A percentile compares a stretch with the other conserved stretches of the same genome.
Evolutionary conservation across 2,329 filamentous ascomycete genomes (phyloP).

Genomic region (Microcera coccophila): DNA sequence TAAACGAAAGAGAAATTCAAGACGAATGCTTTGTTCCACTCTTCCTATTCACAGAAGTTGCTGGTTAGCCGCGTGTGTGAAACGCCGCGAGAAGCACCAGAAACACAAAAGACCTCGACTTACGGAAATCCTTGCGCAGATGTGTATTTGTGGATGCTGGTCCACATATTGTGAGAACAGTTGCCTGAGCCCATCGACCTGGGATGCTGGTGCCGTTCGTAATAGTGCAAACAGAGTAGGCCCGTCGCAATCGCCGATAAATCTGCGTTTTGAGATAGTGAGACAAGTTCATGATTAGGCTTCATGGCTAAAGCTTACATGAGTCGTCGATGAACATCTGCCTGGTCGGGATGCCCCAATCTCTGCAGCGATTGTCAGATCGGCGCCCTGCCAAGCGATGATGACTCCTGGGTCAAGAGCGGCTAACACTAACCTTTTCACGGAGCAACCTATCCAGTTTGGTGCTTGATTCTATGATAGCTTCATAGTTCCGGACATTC

Average conservation of each 20-base stretch:
- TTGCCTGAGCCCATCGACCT: conserved; percentile 2
- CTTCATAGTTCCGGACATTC: neutral
- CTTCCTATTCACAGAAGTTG: too few species aligned
- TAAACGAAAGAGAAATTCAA: conserved; percentile 11
- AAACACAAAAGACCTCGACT: too few species aligned
- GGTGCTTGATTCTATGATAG: neutral
- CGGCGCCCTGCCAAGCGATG: too few species aligned
- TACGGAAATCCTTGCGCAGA: conserved; percentile 5
- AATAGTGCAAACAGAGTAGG: conserved; percentile 4
- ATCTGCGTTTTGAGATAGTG: conserved; percentile 3
- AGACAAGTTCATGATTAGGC: neutral
- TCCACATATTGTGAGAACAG: conserved; percentile 12
- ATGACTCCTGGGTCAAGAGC: too few species aligned
- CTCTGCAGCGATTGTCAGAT: too few species aligned
- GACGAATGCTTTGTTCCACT: conserved; percentile 7
- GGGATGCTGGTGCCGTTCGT: conserved; percentile 1
- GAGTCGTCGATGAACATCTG: neutral
- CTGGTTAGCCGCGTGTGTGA: too few species aligned
- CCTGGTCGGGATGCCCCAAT: neutral
- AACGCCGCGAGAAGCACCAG: too few species aligned
- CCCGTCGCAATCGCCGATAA: conserved; percentile 12
- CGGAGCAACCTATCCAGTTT: neutral
- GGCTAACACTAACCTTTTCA: neutral
- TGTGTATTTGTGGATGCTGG: conserved; percentile 1
- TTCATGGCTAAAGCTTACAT: neutral